Conservation (phyloP, 768 basidiomycete species). For the Lentinula boryana region DNA sequence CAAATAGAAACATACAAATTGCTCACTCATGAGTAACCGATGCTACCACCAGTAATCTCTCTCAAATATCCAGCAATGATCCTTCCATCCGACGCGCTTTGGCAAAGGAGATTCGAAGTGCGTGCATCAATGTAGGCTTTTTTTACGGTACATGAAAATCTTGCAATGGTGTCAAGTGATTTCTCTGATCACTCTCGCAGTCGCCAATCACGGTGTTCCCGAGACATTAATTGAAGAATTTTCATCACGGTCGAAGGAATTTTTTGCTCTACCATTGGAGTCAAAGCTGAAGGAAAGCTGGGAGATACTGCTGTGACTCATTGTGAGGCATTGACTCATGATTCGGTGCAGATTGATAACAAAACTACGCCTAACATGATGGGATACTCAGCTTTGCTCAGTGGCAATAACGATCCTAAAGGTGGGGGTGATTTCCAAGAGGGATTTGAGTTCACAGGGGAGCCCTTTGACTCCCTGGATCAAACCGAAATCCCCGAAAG, state of each 20-base stretch:
- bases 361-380: conserved; percentile 66
- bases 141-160: conserved; percentile 55
- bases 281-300: conserved; percentile 58
- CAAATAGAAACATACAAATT: background rate
- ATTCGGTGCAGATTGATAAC: conserved; percentile 54
- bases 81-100: conserved; percentile 33
- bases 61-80: conserved; percentile 30
- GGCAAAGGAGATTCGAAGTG: conserved; percentile 58
- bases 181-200: conserved; percentile 27
- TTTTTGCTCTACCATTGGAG: conserved; percentile 61
- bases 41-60: conserved; percentile 35
- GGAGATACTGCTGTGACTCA: background rate
- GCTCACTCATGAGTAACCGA: conserved; percentile 26
- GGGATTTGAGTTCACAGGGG: conserved; percentile 83
- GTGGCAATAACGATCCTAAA: conserved; percentile 71
- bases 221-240: conserved; percentile 39
- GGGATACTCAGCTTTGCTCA: conserved; percentile 65
- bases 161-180: background rate
- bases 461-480: conserved; percentile 22
- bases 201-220: conserved; percentile 72
- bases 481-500: background rate
- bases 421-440: conserved; percentile 86
- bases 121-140: conserved; percentile 80
- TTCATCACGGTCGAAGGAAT: conserved; percentile 45
- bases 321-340: background rate